A percentile compares a stretch with the other conserved stretches of the same genome.
Evolutionary conservation across 2,329 filamentous ascomycete species (phyloP).

Genomic region (Clonostachys chloroleuca): DNA sequence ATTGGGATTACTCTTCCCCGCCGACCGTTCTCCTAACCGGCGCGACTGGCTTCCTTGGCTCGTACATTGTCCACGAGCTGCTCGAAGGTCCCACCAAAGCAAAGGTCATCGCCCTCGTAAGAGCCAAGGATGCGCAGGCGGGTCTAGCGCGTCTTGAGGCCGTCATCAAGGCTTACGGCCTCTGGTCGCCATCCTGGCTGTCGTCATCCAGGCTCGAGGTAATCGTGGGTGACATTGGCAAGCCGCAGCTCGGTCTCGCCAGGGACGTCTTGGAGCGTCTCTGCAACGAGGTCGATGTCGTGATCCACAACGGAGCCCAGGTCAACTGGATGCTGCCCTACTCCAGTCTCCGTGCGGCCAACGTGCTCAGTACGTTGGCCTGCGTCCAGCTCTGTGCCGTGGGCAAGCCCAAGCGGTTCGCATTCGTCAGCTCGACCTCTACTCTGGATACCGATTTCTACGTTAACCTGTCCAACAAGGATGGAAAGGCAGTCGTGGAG

Average conservation of each 20-base stretch:
- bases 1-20: too few relatives aligned
- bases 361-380: constrained; percentile 79
- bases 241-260: constrained; percentile 70
- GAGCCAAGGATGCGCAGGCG: constrained; percentile 52
- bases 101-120: constrained; percentile 68
- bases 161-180: constrained; percentile 70
- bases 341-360: constrained; percentile 64
- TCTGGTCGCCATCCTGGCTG: constrained; percentile 70
- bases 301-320: constrained; percentile 78
- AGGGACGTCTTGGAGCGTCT: constrained; percentile 61
- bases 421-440: constrained; percentile 73
- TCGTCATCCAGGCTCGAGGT: constrained; percentile 51
- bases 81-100: constrained; percentile 44
- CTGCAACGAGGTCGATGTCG: constrained; percentile 61
- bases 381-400: constrained; percentile 70
- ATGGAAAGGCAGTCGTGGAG: constrained; percentile 62
- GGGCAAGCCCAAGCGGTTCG: constrained; percentile 73
- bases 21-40: constrained; percentile 77
- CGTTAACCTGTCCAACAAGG: constrained; percentile 65
- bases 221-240: constrained; percentile 69
- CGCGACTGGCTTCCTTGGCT: constrained; percentile 73
- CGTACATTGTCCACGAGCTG: constrained; percentile 73
- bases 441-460: constrained; percentile 82
- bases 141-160: constrained; percentile 61
- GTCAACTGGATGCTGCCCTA: constrained; percentile 84